A percentile compares a stretch with the other conserved stretches of the same genome.
These are phyloP conservation scores for Xylaria telfairii DNA, from an alignment of 495 filamentous ascomycete genomes.

Conservation along the genomic window DNA sequence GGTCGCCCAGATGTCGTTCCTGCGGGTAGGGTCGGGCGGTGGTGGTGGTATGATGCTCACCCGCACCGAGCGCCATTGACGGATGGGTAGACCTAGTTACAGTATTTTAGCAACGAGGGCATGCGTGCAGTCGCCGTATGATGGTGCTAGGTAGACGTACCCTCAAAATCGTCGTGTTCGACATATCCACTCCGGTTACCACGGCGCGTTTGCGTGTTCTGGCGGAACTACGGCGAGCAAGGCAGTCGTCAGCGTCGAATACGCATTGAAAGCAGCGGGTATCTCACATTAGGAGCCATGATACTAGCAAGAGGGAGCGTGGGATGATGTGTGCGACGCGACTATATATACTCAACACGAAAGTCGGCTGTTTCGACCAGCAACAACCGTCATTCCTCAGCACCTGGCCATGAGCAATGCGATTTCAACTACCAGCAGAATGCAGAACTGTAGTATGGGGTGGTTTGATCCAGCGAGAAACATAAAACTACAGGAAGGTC, in stretches of 20 bases:
- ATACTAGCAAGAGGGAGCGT: neutral
- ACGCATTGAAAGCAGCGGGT: neutral
- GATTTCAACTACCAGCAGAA: neutral
- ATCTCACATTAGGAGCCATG: constrained; percentile 17
- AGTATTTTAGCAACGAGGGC: neutral
- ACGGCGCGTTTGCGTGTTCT: constrained; percentile 66
- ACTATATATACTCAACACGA: neutral
- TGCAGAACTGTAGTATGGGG: neutral
- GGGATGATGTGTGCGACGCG: neutral
- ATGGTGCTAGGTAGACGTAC: constrained; percentile 26
- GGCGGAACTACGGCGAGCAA: constrained; percentile 31
- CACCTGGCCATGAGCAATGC: neutral
- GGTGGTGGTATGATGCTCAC: constrained; percentile 73
- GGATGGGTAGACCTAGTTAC: constrained; percentile 73
- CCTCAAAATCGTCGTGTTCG: constrained; percentile 96
- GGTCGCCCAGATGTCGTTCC: constrained; percentile 57
- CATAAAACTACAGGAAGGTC: neutral
- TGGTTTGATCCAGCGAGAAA: neutral
- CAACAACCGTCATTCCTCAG: neutral
- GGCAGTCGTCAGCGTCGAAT: constrained; percentile 10
- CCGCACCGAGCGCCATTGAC: constrained; percentile 81
- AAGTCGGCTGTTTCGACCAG: neutral
- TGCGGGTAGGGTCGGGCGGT: constrained; percentile 58
- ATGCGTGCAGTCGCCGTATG: neutral
- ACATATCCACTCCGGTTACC: constrained; percentile 73